Evolutionary conservation across 345 rosid species (phyloP), one percentile per base, ranked within the genome.

Genomic region (Populus simonii): DNA sequence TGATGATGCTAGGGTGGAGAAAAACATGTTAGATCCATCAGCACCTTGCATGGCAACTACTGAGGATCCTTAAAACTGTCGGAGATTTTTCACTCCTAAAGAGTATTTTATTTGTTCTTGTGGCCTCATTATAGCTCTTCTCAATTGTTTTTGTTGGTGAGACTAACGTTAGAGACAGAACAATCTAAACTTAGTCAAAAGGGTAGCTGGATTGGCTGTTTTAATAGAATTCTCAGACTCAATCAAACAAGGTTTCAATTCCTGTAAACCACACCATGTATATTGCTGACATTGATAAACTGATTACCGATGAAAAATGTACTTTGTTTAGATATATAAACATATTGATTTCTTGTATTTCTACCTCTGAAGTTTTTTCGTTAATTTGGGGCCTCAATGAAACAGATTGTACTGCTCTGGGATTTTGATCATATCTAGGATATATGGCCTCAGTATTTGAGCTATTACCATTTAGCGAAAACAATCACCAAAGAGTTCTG

Each of bases 1-100:
- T 66, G 84, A 81, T 16, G 85, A 82, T 71, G 55, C 71, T 68
- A 79, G 6, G 12, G 25, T 62, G 77, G 83, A 29, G 82, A 67
- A 74, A 70, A 41, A 68, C 43, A 41, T 13, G 4, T 31, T 79
- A 25, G 76, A 75, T 51, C 59, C 76, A 16, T 69, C 72, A 43
- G n/a, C 33, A 39, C 18, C 74, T 33, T 39, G 53, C n/a, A 25
- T 35, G 43, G 73, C 69, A 47, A n/a, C 75, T 51, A 25, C 41
- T 51, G 81, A 73, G 22, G 72, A 70, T 17, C 43, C 62, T 22
- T 71, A 33, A 71, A 65, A 62, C 17, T 38, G 39, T 25, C 17
- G 18, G 47, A 67, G 45, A 18, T 72, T 65, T 39, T 63, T 61
- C 17, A 47, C 41, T 51, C 53, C 25, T 31, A 4, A 29, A 49